Conservation (phyloP, 148 eudicot species). For the Silene latifolia region DNA sequence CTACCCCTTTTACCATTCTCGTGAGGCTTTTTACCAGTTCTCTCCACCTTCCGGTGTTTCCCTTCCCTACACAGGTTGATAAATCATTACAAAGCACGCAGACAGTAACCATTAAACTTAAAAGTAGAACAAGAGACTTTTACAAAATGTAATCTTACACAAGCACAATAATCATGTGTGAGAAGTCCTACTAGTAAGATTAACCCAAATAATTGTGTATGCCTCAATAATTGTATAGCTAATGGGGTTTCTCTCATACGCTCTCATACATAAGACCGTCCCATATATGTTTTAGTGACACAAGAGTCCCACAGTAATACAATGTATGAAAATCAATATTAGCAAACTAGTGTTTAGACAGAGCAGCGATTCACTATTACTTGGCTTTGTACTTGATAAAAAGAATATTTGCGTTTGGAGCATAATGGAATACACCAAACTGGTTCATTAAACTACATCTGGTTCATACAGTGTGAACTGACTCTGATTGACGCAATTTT, state of each 20-base stretch:
- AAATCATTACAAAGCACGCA: not conserved
- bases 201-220: too few species aligned
- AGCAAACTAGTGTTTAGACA: not conserved
- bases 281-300: too few species aligned
- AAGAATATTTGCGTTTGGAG: too few species aligned
- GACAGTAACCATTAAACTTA: not conserved
- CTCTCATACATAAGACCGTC: too few species aligned
- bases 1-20: slow-evolving; percentile 19
- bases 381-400: not conserved
- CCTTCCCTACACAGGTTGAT: slow-evolving; percentile 41
- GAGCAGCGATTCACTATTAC: not conserved
- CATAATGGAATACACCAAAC: not conserved
- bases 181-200: too few species aligned
- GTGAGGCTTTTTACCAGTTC: slow-evolving; percentile 18
- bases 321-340: not conserved
- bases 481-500: not conserved
- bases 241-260: too few species aligned
- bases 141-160: not conserved
- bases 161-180: not conserved
- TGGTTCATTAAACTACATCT: not conserved
- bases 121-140: not conserved
- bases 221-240: too few species aligned
- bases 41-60: slow-evolving; percentile 38
- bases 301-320: too few species aligned
- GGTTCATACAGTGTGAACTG: not conserved